Conservation (phyloP, 805 yeast species). For the Kluyveromyces aestuarii region DNA sequence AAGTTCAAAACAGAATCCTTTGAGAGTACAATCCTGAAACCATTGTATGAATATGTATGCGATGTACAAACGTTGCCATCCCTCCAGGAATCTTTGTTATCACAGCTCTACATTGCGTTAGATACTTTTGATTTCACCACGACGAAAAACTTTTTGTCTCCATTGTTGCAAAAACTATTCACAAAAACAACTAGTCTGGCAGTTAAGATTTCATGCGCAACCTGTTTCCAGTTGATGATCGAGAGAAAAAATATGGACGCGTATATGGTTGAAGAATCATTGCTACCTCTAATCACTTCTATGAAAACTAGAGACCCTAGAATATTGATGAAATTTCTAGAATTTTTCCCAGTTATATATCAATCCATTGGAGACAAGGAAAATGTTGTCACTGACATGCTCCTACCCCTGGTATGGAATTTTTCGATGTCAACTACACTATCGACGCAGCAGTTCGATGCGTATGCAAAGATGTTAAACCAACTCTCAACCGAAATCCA, state of each 20-base stretch:
- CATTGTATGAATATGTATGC: slow-evolving; percentile 21
- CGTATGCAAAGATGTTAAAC: slow-evolving; percentile 32
- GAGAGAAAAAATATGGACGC: slow-evolving; percentile 57
- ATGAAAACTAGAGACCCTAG: slow-evolving; percentile 71
- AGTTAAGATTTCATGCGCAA: slow-evolving; percentile 61
- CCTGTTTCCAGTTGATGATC: slow-evolving; percentile 49
- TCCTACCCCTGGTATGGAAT: slow-evolving; percentile 45
- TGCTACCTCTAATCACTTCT: slow-evolving; percentile 68
- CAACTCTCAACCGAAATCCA: slow-evolving; percentile 38
- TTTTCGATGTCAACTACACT: slow-evolving; percentile 40
- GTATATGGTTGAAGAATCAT: slow-evolving; percentile 60
- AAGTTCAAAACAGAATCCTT: slow-evolving; percentile 48
- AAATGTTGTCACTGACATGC: slow-evolving; percentile 39
- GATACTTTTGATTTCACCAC: slow-evolving; percentile 54
- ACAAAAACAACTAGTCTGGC: slow-evolving; percentile 76
- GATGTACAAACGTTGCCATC: slow-evolving; percentile 14
- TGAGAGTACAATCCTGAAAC: slow-evolving; percentile 24
- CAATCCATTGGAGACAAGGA: slow-evolving; percentile 39
- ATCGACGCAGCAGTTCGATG: slow-evolving; percentile 33
- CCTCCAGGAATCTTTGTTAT: slow-evolving; percentile 49
- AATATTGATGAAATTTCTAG: slow-evolving; percentile 43
- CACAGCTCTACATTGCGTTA: slow-evolving; percentile 33
- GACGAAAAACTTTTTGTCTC: slow-evolving; percentile 68
- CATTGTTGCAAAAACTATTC: slow-evolving; percentile 62
- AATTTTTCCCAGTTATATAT: slow-evolving; percentile 30